Conservation (phyloP, 352 stramenopile species). For the Paralagenidium karlingii region DNA sequence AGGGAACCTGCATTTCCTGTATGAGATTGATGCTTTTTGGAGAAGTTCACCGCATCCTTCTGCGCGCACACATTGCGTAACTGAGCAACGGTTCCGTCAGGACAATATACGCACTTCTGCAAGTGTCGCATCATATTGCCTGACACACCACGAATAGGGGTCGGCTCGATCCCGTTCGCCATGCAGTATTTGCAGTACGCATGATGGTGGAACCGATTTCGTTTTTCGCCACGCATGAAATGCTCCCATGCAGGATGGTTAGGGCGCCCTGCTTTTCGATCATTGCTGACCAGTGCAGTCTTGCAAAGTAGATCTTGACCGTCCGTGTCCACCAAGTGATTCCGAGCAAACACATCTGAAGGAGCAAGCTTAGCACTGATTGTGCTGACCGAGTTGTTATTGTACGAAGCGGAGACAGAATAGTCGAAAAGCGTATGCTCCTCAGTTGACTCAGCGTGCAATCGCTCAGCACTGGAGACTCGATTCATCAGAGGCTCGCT, state of each 20-base stretch:
- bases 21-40: constrained; percentile 41
- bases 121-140: constrained; percentile 78
- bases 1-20: constrained; percentile 21
- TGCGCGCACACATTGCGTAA: constrained; percentile 52
- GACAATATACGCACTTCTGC: constrained; percentile 68
- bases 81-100: constrained; percentile 46
- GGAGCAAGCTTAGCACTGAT: too few species aligned
- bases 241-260: constrained; percentile 68
- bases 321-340: too few species aligned
- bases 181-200: constrained; percentile 62
- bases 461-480: too few species aligned
- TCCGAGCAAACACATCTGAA: too few species aligned
- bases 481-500: too few species aligned
- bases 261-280: constrained; percentile 54
- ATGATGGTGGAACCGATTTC: constrained; percentile 74
- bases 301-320: too few species aligned
- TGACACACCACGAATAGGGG: constrained; percentile 47
- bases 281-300: too few species aligned
- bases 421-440: too few species aligned
- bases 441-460: too few species aligned
- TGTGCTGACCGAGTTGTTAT: too few species aligned
- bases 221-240: constrained; percentile 63
- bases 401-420: too few species aligned
- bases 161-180: constrained; percentile 30
- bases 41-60: constrained; percentile 59